Conservation (phyloP, 441 rosid species). For the Kokia cookei region DNA sequence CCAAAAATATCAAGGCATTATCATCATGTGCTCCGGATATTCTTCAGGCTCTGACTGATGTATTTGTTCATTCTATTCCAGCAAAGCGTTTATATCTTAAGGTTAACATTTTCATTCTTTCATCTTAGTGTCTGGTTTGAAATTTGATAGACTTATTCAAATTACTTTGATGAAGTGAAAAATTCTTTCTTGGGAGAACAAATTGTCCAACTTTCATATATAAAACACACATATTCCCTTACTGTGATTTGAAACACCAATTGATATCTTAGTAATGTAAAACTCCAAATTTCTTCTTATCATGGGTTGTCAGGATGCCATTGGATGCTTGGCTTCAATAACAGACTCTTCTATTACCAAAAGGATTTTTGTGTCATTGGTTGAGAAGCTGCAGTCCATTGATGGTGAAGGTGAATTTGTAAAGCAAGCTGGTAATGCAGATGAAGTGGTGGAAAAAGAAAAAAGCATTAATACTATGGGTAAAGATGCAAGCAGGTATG, state of each 20-base stretch:
- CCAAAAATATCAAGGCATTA: slow-evolving; percentile 61
- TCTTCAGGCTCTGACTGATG: slow-evolving; percentile 66
- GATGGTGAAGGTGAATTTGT: slow-evolving; percentile 42
- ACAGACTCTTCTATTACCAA: slow-evolving; percentile 61
- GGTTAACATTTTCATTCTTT: slow-evolving; percentile 35
- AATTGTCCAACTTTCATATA: neutral
- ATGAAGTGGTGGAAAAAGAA: slow-evolving; percentile 30
- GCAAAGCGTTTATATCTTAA: slow-evolving; percentile 52
- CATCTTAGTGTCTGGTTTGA: neutral
- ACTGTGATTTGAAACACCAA: neutral
- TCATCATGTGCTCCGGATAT: slow-evolving; percentile 59
- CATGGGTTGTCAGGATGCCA: slow-evolving; percentile 58
- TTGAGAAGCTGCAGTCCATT: slow-evolving; percentile 49
- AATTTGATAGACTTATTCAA: neutral
- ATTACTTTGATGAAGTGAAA: neutral
- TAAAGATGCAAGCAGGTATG: slow-evolving; percentile 53
- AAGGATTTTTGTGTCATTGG: slow-evolving; percentile 49
- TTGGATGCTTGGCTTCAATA: slow-evolving; percentile 80
- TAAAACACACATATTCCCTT: neutral
- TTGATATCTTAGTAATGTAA: neutral
- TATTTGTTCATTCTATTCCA: slow-evolving; percentile 42
- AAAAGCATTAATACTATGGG: slow-evolving; percentile 24
- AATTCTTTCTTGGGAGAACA: neutral
- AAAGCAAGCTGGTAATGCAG: slow-evolving; percentile 20
- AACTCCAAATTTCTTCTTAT: slow-evolving; percentile 3